These are phyloP conservation scores for Quercus phellos DNA, from an alignment of 331 rosid species.

Conservation along the genomic window DNA sequence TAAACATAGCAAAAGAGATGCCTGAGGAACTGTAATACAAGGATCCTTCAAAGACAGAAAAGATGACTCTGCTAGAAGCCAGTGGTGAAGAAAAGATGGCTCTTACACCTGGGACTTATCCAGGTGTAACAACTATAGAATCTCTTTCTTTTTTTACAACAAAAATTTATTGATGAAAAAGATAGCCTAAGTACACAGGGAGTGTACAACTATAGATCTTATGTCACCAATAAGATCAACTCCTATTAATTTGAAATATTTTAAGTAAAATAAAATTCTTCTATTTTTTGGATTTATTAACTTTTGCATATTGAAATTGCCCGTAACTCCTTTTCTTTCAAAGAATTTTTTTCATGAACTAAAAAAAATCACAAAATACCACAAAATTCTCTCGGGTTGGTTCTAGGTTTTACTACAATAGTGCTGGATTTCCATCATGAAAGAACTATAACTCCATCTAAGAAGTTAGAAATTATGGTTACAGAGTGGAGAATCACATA, in stretches of 20 bases:
- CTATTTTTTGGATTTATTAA: neutral
- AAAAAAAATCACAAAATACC: neutral
- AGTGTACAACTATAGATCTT: no score
- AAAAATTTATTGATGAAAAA: no score
- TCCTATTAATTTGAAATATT: no score
- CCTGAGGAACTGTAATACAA: neutral
- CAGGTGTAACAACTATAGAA: no score
- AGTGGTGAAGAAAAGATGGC: slow-evolving; percentile 4
- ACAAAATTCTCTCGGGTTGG: neutral
- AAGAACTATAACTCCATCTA: no score
- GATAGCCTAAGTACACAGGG: no score
- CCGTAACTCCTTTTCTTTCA: neutral
- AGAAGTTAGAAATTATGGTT: no score
- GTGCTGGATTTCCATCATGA: neutral
- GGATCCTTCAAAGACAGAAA: neutral
- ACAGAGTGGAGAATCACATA: no score
- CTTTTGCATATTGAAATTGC: neutral
- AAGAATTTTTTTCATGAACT: neutral
- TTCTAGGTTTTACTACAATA: neutral
- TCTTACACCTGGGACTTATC: no score
- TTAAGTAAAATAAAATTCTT: no score
- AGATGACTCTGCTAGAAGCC: neutral
- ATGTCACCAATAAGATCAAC: no score
- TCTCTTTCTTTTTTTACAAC: no score
- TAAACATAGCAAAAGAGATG: neutral